Evolutionary conservation across 2,329 filamentous ascomycete genomes (phyloP).

Genomic region (Apiospora hydei): DNA sequence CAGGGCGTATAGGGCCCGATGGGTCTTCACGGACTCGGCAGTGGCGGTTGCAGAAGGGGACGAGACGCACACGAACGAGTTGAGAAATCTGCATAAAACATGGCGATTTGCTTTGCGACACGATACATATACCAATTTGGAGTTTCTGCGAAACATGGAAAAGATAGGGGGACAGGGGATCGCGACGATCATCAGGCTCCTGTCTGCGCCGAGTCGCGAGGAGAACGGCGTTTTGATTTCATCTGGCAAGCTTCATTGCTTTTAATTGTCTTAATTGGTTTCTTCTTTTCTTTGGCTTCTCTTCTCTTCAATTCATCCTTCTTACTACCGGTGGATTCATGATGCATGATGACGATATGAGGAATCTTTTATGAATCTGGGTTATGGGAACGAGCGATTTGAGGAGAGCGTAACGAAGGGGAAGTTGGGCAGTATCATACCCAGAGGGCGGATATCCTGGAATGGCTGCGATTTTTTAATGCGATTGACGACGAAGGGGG

Average conservation of each 20-base stretch:
- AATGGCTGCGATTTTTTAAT: slow-evolving; percentile 5
- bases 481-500: neutral
- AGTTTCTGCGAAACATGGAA: slow-evolving; percentile 21
- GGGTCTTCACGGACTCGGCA: neutral
- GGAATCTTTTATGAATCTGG: slow-evolving; percentile 4
- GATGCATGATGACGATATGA: slow-evolving; percentile 21
- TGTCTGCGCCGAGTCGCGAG: slow-evolving; percentile 8
- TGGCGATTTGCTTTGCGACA: slow-evolving; percentile 20
- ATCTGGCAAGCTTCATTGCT: neutral
- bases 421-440: neutral
- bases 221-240: slow-evolving; percentile 20
- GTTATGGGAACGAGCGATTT: neutral
- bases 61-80: neutral
- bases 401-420: slow-evolving; percentile 15
- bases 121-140: slow-evolving; percentile 19
- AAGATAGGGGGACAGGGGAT: slow-evolving; percentile 13
- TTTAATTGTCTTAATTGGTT: slow-evolving; percentile 15
- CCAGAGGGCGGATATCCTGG: neutral
- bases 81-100: slow-evolving; percentile 18
- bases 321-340: slow-evolving; percentile 19
- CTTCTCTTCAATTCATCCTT: slow-evolving; percentile 7
- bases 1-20: neutral
- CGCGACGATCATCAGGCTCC: slow-evolving; percentile 11
- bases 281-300: neutral
- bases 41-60: slow-evolving; percentile 3